Conservation (phyloP, 1,284 basidiomycete genomes). For the Meira miltonrushii region DNA sequence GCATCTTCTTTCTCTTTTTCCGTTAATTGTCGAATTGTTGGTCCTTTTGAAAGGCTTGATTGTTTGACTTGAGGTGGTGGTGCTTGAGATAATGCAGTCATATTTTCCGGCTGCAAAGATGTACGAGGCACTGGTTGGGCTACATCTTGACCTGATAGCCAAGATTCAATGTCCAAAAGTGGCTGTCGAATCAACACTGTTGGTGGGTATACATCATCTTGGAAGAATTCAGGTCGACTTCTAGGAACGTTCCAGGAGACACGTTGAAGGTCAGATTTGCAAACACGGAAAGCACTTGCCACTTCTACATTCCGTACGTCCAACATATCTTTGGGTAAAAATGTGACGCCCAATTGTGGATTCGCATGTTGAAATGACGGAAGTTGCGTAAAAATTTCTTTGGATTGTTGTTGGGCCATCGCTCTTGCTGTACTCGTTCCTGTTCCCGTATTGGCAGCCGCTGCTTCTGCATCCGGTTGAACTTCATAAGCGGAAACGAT, state of each 20-base stretch:
- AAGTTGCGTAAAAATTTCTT: conserved; percentile 16
- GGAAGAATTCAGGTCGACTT: conserved; percentile 54
- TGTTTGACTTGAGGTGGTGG: conserved; percentile 1
- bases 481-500: conserved; percentile 48
- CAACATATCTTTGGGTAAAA: conserved; percentile 53
- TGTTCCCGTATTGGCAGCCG: conserved; percentile 10
- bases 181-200: conserved; percentile 50
- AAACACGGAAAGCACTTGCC: conserved; percentile 61
- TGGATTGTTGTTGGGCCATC: not conserved
- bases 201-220: conserved; percentile 56
- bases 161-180: conserved; percentile 33
- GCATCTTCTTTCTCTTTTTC: conserved; percentile 16
- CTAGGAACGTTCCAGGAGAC: conserved; percentile 56
- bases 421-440: conserved; percentile 4
- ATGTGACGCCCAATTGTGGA: conserved; percentile 54
- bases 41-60: conserved; percentile 17
- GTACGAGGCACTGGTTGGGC: conserved; percentile 7
- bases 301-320: conserved; percentile 66
- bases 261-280: conserved; percentile 74
- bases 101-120: conserved; percentile 51
- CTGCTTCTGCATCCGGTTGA: conserved; percentile 49
- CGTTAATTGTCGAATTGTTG: conserved; percentile 11
- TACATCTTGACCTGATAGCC: conserved; percentile 46
- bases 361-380: conserved; percentile 51
- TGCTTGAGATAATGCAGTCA: conserved; percentile 40